Conservation (phyloP, 176 grass and related monocot species). For the Lolium perenne region DNA sequence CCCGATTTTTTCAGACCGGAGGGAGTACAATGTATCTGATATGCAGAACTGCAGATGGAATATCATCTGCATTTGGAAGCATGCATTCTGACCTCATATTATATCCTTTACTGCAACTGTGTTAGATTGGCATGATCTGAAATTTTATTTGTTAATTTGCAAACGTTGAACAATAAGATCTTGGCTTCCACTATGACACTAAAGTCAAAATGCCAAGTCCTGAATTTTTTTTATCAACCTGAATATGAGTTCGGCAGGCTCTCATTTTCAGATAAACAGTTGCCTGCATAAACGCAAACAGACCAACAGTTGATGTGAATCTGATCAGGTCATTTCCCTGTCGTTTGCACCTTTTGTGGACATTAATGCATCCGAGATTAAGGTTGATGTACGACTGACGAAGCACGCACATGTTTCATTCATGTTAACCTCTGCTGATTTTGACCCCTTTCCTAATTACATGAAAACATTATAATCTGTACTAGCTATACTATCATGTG, state of each 20-base stretch:
- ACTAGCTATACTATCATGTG: background rate
- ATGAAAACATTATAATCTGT: background rate
- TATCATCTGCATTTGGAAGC: conserved; percentile 35
- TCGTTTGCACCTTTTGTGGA: conserved; percentile 28
- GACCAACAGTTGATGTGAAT: background rate
- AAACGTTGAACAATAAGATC: background rate
- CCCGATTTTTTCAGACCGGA: no score
- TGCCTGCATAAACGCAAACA: background rate
- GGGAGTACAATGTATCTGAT: background rate
- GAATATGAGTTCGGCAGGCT: background rate
- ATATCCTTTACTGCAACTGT: background rate
- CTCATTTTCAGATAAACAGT: conserved; percentile 8
- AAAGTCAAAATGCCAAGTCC: background rate
- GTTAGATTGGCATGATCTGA: conserved; percentile 9
- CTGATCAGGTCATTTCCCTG: background rate
- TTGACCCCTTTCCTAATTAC: conserved; percentile 4
- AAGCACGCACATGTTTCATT: background rate
- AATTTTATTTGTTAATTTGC: background rate
- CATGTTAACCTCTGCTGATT: background rate
- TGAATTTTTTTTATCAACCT: background rate
- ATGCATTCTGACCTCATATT: conserved; percentile 14
- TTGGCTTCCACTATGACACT: background rate
- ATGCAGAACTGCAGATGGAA: background rate
- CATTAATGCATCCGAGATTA: background rate
- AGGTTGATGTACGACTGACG: background rate